Percentiles rank a stretch among this genome's conserved stretches.
These are phyloP conservation scores for Aspergillus luchuensis DNA, from an alignment of 2,329 filamentous ascomycete genomes.

Conservation along the genomic window DNA sequence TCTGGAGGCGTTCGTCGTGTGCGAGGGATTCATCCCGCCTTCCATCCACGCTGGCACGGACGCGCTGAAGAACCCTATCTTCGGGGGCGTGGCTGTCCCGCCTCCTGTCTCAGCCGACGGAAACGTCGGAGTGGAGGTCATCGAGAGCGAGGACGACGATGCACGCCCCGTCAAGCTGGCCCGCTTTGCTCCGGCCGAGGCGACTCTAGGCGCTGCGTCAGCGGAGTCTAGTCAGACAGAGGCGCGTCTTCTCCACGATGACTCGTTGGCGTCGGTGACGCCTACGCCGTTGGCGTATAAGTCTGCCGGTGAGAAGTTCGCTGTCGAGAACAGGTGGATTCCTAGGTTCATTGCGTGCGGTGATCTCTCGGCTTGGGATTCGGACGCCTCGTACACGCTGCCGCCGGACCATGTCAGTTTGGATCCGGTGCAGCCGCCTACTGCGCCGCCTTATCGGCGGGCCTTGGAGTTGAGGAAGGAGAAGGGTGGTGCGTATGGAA, in stretches of 20 bases:
- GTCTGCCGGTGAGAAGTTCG: slow-evolving; percentile 28
- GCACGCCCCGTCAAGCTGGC: slow-evolving; percentile 10
- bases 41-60: slow-evolving; percentile 49
- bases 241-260: slow-evolving; percentile 43
- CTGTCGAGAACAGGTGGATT: slow-evolving; percentile 70
- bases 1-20: slow-evolving; percentile 95
- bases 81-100: slow-evolving; percentile 40
- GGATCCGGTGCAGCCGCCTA: slow-evolving; percentile 92
- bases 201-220: not conserved
- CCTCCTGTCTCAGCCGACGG: slow-evolving; percentile 32
- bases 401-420: slow-evolving; percentile 84
- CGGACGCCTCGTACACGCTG: slow-evolving; percentile 89
- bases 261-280: slow-evolving; percentile 41
- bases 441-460: slow-evolving; percentile 89
- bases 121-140: slow-evolving; percentile 39
- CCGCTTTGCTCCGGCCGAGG: slow-evolving; percentile 7
- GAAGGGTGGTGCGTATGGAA: slow-evolving; percentile 75
- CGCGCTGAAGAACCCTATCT: slow-evolving; percentile 42
- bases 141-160: slow-evolving; percentile 42
- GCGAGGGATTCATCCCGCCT: slow-evolving; percentile 81
- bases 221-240: slow-evolving; percentile 25
- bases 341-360: slow-evolving; percentile 97
- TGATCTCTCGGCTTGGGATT: slow-evolving; percentile 91
- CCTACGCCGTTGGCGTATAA: slow-evolving; percentile 24
- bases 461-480: slow-evolving; percentile 81